Evolutionary conservation across 352 stramenopile species (phyloP).

Genomic region (Pythium pectinolyticum): DNA sequence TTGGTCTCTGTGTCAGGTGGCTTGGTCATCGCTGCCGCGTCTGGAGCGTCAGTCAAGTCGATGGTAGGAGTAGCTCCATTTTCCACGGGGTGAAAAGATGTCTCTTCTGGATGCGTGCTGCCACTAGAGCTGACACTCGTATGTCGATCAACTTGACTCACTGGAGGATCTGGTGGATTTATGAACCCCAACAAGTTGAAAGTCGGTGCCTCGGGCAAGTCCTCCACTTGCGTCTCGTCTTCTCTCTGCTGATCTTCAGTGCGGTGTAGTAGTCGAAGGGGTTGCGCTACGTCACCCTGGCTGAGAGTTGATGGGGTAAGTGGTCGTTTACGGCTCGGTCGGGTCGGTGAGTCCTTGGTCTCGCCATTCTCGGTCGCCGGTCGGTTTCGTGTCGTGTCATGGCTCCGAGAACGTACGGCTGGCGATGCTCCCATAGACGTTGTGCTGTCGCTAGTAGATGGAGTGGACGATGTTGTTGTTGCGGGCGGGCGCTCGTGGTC

Average conservation of each 20-base stretch:
- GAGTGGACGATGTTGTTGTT: no score
- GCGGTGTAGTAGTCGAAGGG: neutral
- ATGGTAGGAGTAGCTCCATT: neutral
- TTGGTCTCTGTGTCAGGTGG: constrained; percentile 18
- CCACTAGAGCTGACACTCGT: neutral
- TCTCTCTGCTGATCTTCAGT: neutral
- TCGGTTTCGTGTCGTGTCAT: neutral
- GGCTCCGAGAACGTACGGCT: neutral
- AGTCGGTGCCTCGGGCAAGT: constrained; percentile 18
- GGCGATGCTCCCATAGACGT: no score
- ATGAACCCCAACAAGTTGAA: constrained; percentile 25
- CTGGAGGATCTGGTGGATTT: neutral
- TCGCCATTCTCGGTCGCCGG: neutral
- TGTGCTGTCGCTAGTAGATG: no score
- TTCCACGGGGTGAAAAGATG: constrained; percentile 6
- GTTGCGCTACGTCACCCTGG: neutral
- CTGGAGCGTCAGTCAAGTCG: constrained; percentile 20
- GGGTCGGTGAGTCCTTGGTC: neutral
- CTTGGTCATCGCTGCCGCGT: neutral
- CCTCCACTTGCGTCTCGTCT: neutral
- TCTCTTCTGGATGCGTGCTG: neutral
- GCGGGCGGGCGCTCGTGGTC: constrained; percentile 14
- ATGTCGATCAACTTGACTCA: neutral
- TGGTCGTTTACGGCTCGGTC: constrained; percentile 3
- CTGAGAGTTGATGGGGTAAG: neutral